Percentiles rank a stretch among this genome's conserved stretches.
Evolutionary conservation across 108 stramenopile genomes (phyloP).

Genomic region (Schizochytrium sp.): DNA sequence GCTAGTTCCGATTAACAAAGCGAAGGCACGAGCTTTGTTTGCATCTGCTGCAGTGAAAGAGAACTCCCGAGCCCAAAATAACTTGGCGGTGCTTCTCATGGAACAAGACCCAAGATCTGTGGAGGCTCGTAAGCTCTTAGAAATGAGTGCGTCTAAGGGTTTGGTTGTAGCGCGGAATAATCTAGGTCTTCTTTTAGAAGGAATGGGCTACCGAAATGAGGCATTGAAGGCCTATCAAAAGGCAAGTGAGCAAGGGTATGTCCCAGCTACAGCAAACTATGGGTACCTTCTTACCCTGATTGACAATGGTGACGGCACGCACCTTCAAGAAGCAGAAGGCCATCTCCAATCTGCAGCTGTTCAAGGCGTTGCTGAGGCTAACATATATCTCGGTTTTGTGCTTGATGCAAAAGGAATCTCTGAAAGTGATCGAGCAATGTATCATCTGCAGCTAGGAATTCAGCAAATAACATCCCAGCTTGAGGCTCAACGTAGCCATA

Average conservation of each 20-base stretch:
- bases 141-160: constrained; percentile 53
- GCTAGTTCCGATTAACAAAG: neutral
- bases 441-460: neutral
- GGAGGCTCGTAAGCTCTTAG: neutral
- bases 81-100: constrained; percentile 37
- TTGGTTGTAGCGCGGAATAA: constrained; percentile 9
- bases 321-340: neutral
- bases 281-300: neutral
- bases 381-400: constrained; percentile 32
- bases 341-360: constrained; percentile 4
- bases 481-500: neutral
- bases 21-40: constrained; percentile 26
- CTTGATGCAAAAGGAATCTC: neutral
- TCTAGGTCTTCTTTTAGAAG: constrained; percentile 20
- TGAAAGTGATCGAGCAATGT: neutral
- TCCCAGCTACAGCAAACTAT: neutral
- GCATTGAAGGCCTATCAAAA: neutral
- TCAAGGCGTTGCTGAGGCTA: neutral
- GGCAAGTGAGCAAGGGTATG: neutral
- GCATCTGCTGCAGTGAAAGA: neutral
- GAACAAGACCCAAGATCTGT: neutral
- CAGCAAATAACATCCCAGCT: neutral
- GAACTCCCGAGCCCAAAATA: constrained; percentile 39
- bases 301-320: neutral
- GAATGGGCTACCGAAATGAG: neutral